phyloP scores from a whole-genome alignment of 345 rosid species.

The Eucalyptus polyanthemos region DNA sequence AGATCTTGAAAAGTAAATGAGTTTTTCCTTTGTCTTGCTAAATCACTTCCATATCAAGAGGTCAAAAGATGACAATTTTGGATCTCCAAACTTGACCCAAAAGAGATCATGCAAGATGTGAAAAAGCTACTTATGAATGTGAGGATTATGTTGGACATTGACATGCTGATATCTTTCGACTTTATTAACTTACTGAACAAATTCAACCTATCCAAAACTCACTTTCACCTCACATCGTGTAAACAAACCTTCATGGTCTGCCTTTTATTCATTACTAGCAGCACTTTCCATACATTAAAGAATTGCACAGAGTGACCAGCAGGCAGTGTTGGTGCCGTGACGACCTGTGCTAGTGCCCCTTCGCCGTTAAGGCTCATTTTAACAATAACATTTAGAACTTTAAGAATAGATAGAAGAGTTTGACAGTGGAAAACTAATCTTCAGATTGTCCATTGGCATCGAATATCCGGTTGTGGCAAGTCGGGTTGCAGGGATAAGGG shows the following conservation, averaged over 20 bases:
- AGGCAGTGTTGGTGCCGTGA: no score
- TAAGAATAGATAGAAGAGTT: neutral
- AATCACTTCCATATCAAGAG: neutral
- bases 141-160: neutral
- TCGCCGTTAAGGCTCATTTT: neutral
- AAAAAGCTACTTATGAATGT: no score
- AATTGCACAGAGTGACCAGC: neutral
- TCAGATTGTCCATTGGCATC: neutral
- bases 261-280: neutral
- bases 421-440: neutral
- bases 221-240: neutral
- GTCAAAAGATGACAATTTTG: neutral
- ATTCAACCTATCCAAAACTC: neutral
- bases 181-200: neutral
- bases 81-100: neutral
- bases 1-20: neutral
- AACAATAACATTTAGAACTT: neutral
- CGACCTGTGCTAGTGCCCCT: no score
- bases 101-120: neutral
- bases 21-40: neutral
- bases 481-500: slow-evolving; percentile 92
- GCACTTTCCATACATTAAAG: neutral
- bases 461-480: slow-evolving; percentile 52
- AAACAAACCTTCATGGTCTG: neutral
- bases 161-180: neutral